phyloP scores from a whole-genome alignment of 2,329 filamentous ascomycete species.

The Fusarium newnesense region DNA sequence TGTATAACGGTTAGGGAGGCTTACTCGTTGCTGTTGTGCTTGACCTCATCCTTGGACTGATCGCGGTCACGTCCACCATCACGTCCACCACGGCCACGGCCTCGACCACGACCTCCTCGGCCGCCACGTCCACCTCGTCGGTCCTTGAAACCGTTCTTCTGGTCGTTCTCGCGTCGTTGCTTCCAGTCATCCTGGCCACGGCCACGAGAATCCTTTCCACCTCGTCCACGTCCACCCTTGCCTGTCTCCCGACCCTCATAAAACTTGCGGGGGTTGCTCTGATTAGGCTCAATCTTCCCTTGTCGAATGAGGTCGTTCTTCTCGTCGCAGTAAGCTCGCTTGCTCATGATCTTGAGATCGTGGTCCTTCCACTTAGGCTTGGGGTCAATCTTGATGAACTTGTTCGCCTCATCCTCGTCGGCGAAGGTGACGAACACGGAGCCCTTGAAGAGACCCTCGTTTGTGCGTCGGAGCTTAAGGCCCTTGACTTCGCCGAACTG shows the following conservation, averaged over 20 bases:
- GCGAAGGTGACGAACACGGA: constrained; percentile 96
- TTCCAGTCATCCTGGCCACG: constrained; percentile 70
- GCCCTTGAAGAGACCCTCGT: constrained; percentile 86
- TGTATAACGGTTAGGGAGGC: background rate
- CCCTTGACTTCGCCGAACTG: constrained; percentile 81
- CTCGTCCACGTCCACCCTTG: constrained; percentile 53
- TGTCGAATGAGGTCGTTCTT: constrained; percentile 78
- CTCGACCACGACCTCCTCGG: constrained; percentile 56
- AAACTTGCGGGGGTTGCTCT: constrained; percentile 55
- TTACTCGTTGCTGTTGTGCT: constrained; percentile 45
- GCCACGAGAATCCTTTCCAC: constrained; percentile 51
- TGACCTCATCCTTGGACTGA: constrained; percentile 42
- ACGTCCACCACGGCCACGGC: constrained; percentile 53
- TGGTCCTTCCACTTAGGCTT: constrained; percentile 86
- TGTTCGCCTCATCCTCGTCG: constrained; percentile 79
- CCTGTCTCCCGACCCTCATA: constrained; percentile 59
- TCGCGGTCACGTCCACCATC: constrained; percentile 55
- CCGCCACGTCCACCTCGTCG: constrained; percentile 57
- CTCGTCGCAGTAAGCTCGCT: constrained; percentile 85
- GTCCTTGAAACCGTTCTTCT: constrained; percentile 67
- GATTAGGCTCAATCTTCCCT: constrained; percentile 73
- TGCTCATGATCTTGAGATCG: constrained; percentile 84
- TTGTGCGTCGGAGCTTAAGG: constrained; percentile 85
- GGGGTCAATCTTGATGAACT: constrained; percentile 82
- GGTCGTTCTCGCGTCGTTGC: constrained; percentile 70